phyloP scores from a whole-genome alignment of 2,329 filamentous ascomycete species.

The Pseudocercospora ulei region DNA sequence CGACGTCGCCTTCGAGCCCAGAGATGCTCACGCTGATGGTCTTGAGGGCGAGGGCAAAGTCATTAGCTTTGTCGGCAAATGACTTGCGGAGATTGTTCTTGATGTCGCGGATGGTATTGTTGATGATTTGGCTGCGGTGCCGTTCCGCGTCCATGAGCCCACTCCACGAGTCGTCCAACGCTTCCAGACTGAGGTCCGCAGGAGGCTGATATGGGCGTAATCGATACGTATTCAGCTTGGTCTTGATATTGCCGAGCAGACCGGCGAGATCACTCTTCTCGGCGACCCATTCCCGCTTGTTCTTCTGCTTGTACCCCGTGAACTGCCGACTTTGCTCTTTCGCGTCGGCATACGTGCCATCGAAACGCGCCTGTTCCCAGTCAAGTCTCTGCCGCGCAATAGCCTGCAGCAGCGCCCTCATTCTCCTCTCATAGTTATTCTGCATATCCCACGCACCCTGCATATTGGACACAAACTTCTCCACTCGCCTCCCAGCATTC shows the following conservation, averaged over 20 bases:
- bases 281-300: slow-evolving; percentile 91
- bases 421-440: slow-evolving; percentile 83
- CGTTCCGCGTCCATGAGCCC: slow-evolving; percentile 74
- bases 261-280: slow-evolving; percentile 95
- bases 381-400: slow-evolving; percentile 62
- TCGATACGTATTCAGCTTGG: slow-evolving; percentile 90
- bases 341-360: slow-evolving; percentile 84
- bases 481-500: slow-evolving; percentile 87
- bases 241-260: slow-evolving; percentile 94
- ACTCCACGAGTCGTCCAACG: slow-evolving; percentile 73
- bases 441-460: slow-evolving; percentile 99
- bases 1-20: slow-evolving; percentile 91
- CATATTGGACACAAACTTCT: slow-evolving; percentile 99
- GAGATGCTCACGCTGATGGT: slow-evolving; percentile 92
- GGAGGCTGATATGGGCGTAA: slow-evolving; percentile 86
- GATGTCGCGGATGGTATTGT: slow-evolving; percentile 97
- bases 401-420: slow-evolving; percentile 67
- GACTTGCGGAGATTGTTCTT: slow-evolving; percentile 87
- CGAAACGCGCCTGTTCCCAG: slow-evolving; percentile 74
- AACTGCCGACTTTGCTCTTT: slow-evolving; percentile 78
- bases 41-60: slow-evolving; percentile 90
- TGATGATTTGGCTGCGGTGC: slow-evolving; percentile 82
- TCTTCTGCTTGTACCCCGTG: slow-evolving; percentile 75
- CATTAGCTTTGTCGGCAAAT: slow-evolving; percentile 96
- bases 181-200: slow-evolving; percentile 67